phyloP scores from a whole-genome alignment of 169 alveolate genomes.

The Cryptosporidium ubiquitum region DNA sequence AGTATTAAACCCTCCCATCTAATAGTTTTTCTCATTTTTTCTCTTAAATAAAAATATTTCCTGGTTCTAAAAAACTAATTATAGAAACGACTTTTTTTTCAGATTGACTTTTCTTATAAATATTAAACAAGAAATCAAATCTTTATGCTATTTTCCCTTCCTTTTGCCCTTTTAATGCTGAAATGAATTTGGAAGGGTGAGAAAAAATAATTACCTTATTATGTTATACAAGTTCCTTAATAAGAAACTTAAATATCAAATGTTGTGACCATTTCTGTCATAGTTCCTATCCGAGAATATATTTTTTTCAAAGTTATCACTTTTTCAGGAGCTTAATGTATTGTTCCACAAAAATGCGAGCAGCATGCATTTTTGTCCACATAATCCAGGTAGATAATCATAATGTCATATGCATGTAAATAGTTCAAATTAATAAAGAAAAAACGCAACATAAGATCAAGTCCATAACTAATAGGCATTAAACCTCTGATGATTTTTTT shows the following conservation, averaged over 20 bases:
- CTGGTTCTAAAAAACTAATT: slow-evolving; percentile 10
- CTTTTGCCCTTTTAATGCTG: background rate
- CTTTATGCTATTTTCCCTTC: background rate
- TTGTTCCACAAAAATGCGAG: background rate
- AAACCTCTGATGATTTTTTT: background rate
- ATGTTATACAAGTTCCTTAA: background rate
- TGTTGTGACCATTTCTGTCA: background rate
- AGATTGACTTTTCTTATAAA: background rate
- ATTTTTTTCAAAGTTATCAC: background rate
- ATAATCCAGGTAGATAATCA: background rate
- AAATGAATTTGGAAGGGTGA: background rate
- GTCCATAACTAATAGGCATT: background rate
- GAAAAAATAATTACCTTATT: background rate
- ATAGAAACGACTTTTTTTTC: background rate
- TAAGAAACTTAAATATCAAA: background rate
- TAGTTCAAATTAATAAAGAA: background rate
- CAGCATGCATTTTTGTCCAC: background rate
- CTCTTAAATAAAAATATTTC: background rate
- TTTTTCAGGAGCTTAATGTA: background rate
- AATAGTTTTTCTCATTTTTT: background rate
- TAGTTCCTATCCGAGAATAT: background rate
- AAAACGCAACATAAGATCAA: background rate
- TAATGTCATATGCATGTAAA: background rate
- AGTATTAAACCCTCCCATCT: background rate
- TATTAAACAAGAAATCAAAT: background rate